Base-by-base conservation (phyloP, 1,284 basidiomycete genomes). In the Ganoderma resinaceum region DNA sequence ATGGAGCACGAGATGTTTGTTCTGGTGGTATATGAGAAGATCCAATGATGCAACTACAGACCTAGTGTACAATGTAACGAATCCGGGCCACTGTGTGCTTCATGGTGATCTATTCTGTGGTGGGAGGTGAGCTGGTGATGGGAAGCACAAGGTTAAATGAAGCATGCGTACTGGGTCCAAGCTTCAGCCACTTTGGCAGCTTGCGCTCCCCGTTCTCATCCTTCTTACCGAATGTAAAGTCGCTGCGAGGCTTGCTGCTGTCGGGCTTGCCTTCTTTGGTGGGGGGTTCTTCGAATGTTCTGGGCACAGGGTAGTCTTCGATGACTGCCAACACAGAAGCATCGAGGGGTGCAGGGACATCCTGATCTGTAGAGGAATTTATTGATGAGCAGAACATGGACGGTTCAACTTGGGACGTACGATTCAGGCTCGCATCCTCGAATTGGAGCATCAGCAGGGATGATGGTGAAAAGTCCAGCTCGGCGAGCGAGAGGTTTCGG, bases 391-490 rank as follows among this genome's bases (percentile, higher is more conserved):
- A 20, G 38, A 18, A 61, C 9, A 12, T 3, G 29, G 23, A 6
- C 38, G 57, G 9, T 20, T 58, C 37, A 2, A 67, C 23, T 40
- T 16, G 40, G 40, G 38, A 78, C 83, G 42, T 72, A 93, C 95
- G 84, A 75, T 96, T 95, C 61, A 95, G 78, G 8, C 79, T 76
- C 1, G 90, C 89, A 59, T 95, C 89, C 62, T 90, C 85, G 78
- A 96, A 97, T 66, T 89, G 86, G 63, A 97, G 81, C 55, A 91
- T 81, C 4, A 97, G 85, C 18, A 96, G 82, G 2, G 94, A 93
- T 1, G 92, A 91, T 9, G 86, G 69, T 0, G 94, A 89, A 38
- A 97, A 83, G 26, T 93, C 87, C 11, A 97, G 84, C 63, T 95
- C 87, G 0, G 84, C 80, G 1, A 97, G 82, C 11, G 85, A 86